Base-by-base conservation (phyloP, 768 basidiomycete species). In the Leccinum pellstonianum region DNA sequence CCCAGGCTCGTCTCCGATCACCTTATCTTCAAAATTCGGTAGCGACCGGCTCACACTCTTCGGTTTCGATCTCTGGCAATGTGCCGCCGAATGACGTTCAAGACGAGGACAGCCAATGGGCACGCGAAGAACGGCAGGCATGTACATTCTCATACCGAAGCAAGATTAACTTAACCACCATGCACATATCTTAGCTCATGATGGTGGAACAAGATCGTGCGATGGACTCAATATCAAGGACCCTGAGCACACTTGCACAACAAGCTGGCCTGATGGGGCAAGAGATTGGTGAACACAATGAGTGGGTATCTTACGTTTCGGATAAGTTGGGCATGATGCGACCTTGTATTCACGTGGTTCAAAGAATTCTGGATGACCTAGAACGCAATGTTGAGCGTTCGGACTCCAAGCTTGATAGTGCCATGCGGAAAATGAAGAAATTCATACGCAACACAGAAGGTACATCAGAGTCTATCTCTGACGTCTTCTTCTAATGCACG, bases 221-320 rank as follows among this genome's bases (percentile, higher is more conserved):
- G 0, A 88, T 99, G 66, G 86, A 88, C 57, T 84, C 89, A 0
- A 95, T 99, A 69, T 83, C 88, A 0, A 93, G 94, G 0, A 95
- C 95, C 2, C 74, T 99, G 55, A 85, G 71, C 58, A 95, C 90
- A 1, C 77, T 99, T 7, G 87, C 88, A 0, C 87, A 91, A 63
- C 97, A 98, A 75, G 97, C 97, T 0, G 90, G 89, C 11, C 77
- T 98, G 33, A 99, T 99, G 86, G 96, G 96, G 0, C 86, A 85
- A 58, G 97, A 99, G 70, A 91, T 98, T 53, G 78, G 72, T 9
- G 93, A 95, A 70, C 97, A 99, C 67, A 91, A 89, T 65, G 92
- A 93, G 96, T 96, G 62, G 62, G 85, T 66, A n/a, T 35, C 25
- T 31, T 41, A 33, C 50, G 72, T 61, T 19, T 50, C 73, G 29